These are phyloP conservation scores for Smittium mucronatum DNA, from an alignment of 371 early-diverging fungal species.

Conservation along the genomic window DNA sequence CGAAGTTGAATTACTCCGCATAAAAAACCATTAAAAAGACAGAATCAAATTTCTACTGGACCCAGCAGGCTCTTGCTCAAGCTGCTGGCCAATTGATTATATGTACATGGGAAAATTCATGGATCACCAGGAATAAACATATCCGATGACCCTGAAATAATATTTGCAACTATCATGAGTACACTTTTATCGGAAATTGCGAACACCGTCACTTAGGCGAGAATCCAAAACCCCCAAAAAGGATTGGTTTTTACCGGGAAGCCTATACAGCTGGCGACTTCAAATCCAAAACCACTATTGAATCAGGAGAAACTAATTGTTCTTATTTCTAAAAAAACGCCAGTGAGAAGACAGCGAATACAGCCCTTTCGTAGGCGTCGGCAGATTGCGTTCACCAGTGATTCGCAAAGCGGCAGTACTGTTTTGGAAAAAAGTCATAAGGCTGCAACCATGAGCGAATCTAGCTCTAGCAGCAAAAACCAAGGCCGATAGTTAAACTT, in stretches of 20 bases:
- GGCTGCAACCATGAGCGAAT: background rate
- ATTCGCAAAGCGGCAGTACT: background rate
- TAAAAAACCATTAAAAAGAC: background rate
- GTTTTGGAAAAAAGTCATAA: background rate
- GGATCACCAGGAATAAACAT: background rate
- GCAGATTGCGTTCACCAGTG: background rate
- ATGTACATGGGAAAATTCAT: background rate
- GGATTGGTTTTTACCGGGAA: background rate
- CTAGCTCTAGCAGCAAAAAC: background rate
- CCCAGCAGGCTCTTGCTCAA: background rate
- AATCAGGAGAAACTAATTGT: background rate
- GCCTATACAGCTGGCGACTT: background rate
- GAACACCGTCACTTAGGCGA: background rate
- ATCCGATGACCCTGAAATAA: background rate
- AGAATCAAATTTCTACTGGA: background rate
- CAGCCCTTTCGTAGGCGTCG: background rate
- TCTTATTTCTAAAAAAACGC: background rate
- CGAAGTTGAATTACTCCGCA: background rate
- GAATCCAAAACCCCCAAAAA: background rate
- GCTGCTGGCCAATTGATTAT: background rate
- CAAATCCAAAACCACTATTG: background rate
- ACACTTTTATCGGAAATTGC: background rate
- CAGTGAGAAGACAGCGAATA: background rate
- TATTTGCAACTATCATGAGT: background rate
- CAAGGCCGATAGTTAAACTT: background rate